Conservation (phyloP, 2,329 filamentous ascomycete species). For the Exophiala sideris region DNA sequence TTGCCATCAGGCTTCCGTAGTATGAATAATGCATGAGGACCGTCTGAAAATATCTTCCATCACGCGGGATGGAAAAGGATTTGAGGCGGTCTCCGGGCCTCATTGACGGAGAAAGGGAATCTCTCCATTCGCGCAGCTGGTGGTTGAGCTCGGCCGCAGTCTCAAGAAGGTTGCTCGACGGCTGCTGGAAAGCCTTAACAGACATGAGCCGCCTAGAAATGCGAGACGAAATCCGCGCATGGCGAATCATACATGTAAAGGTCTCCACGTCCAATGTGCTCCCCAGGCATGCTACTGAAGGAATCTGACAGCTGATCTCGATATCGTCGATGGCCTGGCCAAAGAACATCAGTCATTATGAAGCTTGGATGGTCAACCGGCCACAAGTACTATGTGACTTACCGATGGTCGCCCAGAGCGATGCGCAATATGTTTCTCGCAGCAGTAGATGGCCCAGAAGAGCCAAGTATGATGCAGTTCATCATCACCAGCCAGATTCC, state of each 20-base stretch:
- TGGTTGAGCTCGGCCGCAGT: neutral
- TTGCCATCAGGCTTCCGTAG: neutral
- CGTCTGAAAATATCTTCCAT: neutral
- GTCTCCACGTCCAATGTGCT: neutral
- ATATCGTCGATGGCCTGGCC: constrained; percentile 5
- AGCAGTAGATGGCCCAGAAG: constrained; percentile 8
- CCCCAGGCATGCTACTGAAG: neutral
- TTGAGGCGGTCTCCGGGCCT: neutral
- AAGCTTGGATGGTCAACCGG: no score
- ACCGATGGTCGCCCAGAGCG: constrained; percentile 8
- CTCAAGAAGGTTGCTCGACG: neutral
- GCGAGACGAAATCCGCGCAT: constrained; percentile 2
- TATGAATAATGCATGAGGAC: neutral
- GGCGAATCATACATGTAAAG: neutral
- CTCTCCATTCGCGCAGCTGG: neutral
- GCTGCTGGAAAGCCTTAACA: neutral
- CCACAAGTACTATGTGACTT: neutral
- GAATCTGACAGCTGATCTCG: constrained; percentile 4
- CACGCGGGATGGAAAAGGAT: neutral
- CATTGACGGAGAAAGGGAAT: neutral
- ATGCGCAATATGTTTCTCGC: constrained; percentile 4
- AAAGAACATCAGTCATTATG: no score
- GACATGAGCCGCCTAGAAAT: neutral
- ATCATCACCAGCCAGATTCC: neutral
- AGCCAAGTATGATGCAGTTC: neutral